Conservation (phyloP, 768 basidiomycete species). For the Tulasnella sp. region DNA sequence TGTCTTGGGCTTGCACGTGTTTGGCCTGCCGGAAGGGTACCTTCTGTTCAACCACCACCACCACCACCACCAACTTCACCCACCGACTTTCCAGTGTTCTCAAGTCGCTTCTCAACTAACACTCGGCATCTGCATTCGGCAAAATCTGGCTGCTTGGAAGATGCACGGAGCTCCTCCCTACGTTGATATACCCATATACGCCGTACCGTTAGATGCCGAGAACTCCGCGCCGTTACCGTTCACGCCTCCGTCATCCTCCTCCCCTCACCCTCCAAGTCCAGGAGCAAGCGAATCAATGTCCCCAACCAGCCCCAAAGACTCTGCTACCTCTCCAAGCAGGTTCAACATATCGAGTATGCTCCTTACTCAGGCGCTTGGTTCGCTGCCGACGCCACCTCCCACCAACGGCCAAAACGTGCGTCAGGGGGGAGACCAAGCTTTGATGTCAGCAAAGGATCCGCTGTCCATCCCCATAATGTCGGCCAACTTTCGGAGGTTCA, state of each 20-base stretch:
- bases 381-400: constrained; percentile 10
- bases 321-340: constrained; percentile 23
- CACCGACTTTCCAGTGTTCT: not conserved
- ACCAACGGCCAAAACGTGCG: not conserved
- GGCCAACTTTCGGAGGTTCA: constrained; percentile 73
- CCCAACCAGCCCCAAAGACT: not conserved
- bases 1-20: not conserved
- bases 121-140: not conserved
- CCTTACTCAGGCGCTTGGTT: constrained; percentile 27
- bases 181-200: constrained; percentile 9
- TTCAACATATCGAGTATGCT: constrained; percentile 29
- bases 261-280: not conserved
- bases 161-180: constrained; percentile 5
- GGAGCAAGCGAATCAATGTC: not conserved
- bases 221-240: not conserved
- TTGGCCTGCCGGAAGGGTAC: not conserved
- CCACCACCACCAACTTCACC: not conserved
- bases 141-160: not conserved
- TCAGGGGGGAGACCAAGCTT: not conserved
- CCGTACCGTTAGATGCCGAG: not conserved
- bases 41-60: too few relatives aligned
- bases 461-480: constrained; percentile 72
- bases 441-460: constrained; percentile 33
- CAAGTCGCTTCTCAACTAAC: not conserved
- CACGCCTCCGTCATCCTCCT: not conserved